Evolutionary conservation across 2,329 filamentous ascomycete genomes (phyloP).

Genomic region (Decorospora gaudefroyi): DNA sequence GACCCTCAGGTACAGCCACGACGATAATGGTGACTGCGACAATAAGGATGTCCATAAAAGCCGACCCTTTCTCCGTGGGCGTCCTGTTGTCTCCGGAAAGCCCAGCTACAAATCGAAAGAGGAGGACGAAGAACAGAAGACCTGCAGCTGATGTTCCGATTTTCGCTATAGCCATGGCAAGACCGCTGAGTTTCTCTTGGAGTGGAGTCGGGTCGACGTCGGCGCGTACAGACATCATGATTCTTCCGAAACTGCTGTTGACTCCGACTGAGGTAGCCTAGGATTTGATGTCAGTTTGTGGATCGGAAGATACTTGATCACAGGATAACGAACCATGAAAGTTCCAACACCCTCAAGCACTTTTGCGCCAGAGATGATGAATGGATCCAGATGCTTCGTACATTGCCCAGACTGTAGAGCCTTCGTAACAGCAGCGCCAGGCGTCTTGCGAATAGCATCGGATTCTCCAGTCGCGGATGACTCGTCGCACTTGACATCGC

Average conservation of each 20-base stretch:
- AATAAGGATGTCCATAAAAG: conserved; percentile 51
- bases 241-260: conserved; percentile 60
- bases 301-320: too few relatives aligned
- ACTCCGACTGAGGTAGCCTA: conserved; percentile 61
- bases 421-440: conserved; percentile 63
- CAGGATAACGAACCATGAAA: too few relatives aligned
- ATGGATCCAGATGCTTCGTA: conserved; percentile 63
- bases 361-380: conserved; percentile 64
- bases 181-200: conserved; percentile 58
- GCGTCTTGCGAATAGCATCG: conserved; percentile 69
- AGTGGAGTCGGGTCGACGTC: conserved; percentile 60
- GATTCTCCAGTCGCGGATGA: conserved; percentile 75
- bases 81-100: conserved; percentile 34
- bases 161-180: conserved; percentile 59
- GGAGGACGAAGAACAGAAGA: conserved; percentile 48
- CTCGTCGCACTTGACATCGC: conserved; percentile 71
- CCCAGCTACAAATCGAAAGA: conserved; percentile 47
- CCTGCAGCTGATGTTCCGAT: conserved; percentile 51
- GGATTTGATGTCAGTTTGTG: too few relatives aligned
- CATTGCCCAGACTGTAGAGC: conserved; percentile 57
- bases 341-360: conserved; percentile 58
- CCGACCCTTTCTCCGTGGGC: conserved; percentile 38
- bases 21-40: conserved; percentile 51
- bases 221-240: conserved; percentile 60
- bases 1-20: conserved; percentile 50